phyloP scores from a whole-genome alignment of 495 filamentous ascomycete species.

The Corynascus novoguineensis region DNA sequence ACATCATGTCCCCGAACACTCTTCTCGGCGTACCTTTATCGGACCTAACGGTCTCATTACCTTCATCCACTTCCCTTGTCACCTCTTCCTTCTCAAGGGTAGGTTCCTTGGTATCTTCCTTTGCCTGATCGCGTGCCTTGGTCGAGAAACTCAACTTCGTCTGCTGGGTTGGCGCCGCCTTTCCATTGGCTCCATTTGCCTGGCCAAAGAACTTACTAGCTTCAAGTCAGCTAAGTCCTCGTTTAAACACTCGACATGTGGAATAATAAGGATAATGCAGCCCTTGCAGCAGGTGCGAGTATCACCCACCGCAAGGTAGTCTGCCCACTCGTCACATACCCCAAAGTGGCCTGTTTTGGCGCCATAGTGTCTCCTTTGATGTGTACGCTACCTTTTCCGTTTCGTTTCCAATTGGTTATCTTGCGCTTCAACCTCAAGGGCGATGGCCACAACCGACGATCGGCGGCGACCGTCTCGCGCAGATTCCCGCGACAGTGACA shows the following conservation, averaged over 20 bases:
- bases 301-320: conserved; percentile 76
- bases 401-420: neutral
- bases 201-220: conserved; percentile 65
- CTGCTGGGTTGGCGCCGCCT: conserved; percentile 59
- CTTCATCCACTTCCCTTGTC: conserved; percentile 23
- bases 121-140: conserved; percentile 28
- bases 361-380: conserved; percentile 41
- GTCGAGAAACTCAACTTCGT: conserved; percentile 65
- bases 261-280: conserved; percentile 1
- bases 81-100: conserved; percentile 27
- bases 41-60: conserved; percentile 26
- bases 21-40: conserved; percentile 26
- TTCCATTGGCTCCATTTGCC: conserved; percentile 47
- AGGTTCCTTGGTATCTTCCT: conserved; percentile 20
- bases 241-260: neutral
- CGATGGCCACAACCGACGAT: no score
- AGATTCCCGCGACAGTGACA: neutral
- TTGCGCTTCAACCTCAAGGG: neutral
- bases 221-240: conserved; percentile 1
- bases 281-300: neutral
- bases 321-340: conserved; percentile 83
- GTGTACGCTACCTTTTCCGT: no score
- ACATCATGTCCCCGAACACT: neutral
- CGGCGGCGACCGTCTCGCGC: neutral
- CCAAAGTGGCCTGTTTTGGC: conserved; percentile 80